These are phyloP conservation scores for Auxenochlorella pyrenoidosa DNA, from an alignment of 139 green algal genomes.

Conservation along the genomic window DNA sequence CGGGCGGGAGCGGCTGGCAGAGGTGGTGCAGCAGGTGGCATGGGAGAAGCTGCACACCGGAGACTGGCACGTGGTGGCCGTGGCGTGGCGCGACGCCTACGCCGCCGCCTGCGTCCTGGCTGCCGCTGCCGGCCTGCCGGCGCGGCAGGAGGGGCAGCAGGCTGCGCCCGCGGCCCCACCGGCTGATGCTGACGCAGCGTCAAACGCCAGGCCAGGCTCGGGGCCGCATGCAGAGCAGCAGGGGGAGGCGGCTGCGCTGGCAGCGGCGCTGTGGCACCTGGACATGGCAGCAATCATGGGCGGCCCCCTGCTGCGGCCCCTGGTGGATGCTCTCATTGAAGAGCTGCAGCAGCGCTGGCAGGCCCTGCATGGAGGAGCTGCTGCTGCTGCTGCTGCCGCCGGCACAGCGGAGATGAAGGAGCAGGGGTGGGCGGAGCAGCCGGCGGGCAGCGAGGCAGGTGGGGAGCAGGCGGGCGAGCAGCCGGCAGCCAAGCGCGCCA, in stretches of 20 bases:
- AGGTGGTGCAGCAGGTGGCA: conserved; percentile 30
- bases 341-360: conserved; percentile 33
- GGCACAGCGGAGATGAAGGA: neutral
- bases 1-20: conserved; percentile 6
- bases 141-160: neutral
- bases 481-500: neutral
- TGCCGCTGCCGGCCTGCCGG: conserved; percentile 27
- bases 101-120: conserved; percentile 63
- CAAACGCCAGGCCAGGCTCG: neutral
- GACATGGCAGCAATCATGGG: conserved; percentile 90
- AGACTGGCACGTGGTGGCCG: conserved; percentile 76
- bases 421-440: neutral
- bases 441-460: neutral
- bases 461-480: neutral
- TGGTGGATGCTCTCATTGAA: conserved; percentile 56
- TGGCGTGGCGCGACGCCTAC: conserved; percentile 88
- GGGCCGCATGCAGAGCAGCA: neutral
- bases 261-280: conserved; percentile 60
- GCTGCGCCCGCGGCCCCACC: neutral
- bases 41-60: conserved; percentile 93
- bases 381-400: neutral
- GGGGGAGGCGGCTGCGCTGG: neutral
- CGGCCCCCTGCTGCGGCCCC: conserved; percentile 60
- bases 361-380: neutral
- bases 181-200: neutral